Evolutionary conservation across 2,329 filamentous ascomycete genomes (phyloP), one percentile per base, ranked within the genome.

Genomic region (Cryphonectria parasitica): DNA sequence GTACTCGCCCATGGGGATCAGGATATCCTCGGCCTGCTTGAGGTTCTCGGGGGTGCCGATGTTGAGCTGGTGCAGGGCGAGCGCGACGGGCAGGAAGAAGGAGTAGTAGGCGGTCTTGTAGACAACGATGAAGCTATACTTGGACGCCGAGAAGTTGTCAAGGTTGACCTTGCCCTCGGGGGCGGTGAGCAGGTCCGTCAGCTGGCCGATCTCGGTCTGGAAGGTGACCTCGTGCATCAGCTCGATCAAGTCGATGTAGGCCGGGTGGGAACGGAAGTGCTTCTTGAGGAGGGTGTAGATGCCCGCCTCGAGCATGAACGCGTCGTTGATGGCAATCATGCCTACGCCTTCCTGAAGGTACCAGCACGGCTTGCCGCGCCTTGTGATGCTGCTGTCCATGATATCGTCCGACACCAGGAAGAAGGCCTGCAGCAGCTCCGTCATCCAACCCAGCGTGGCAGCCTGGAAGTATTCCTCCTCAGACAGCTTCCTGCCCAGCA

Each of bases 31-130:
- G 61, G 94, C 92, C 78, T 92, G 91, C 84, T 95, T 91, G 72
- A 99, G 90, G 86, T 98, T 98, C 83, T 92, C 89, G 39, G 91
- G 89, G 11, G 94, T 96, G 31, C 95, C 96, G 72, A 95, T 87
- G 78, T 94, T 91, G 75, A 95, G 89, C 83, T 94, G 92, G 85
- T 95, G 87, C 77, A 99, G 87, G 6, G 96, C 93, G 61, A 99
- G 89, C 13, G 94, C 95, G 69, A 99, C 94, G 71, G 96, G 96
- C 19, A 99, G 91, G 85, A 98, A 98, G 88, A 99, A 99, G 79
- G 92, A 97, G 87, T 99, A 99, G 87, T 97, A 99, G 66, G 96
- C 95, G 34, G 96, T 99, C 90, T 99, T 99, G 90, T 97, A 98
- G 83, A 97, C 93, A 84, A 99, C 96, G 79, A 99, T 99, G 87